Evolutionary conservation across 129 eudicot genomes (phyloP).

Genomic region (Flaveria linearis): DNA sequence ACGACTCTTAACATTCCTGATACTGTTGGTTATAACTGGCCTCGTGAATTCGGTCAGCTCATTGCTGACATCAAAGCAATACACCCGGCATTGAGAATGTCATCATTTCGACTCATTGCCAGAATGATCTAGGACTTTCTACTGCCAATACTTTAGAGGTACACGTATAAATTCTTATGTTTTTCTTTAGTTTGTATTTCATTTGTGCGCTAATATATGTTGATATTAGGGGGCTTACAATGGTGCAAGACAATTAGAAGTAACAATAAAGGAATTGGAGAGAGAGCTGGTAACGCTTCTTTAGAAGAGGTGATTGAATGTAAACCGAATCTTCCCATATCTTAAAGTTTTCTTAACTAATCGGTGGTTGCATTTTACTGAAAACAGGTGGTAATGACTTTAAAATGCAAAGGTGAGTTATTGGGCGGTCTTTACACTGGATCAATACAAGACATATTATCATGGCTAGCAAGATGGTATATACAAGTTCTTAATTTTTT

Average conservation of each 20-base stretch:
- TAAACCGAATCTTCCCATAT: background rate
- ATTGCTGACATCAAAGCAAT: slow-evolving; percentile 88
- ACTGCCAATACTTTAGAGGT: slow-evolving; percentile 90
- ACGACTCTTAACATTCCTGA: slow-evolving; percentile 90
- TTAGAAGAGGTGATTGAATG: slow-evolving; percentile 75
- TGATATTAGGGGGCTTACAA: slow-evolving; percentile 70
- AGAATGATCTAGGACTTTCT: slow-evolving; percentile 95
- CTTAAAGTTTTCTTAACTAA: background rate
- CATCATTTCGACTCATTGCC: slow-evolving; percentile 89
- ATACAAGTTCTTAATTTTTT: background rate
- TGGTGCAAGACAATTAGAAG: slow-evolving; percentile 96
- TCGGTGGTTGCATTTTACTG: slow-evolving; percentile 10
- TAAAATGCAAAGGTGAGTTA: slow-evolving; percentile 76
- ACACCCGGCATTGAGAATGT: slow-evolving; percentile 87
- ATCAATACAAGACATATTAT: slow-evolving; percentile 71
- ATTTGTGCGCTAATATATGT: slow-evolving; percentile 10
- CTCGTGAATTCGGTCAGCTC: slow-evolving; percentile 76
- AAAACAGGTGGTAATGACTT: slow-evolving; percentile 83
- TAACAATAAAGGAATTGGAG: slow-evolving; percentile 96
- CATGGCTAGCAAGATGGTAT: slow-evolving; percentile 91
- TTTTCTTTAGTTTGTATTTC: background rate
- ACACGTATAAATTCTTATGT: slow-evolving; percentile 1
- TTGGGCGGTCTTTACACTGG: slow-evolving; percentile 77
- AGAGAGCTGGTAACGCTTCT: slow-evolving; percentile 97
- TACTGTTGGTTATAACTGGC: slow-evolving; percentile 78